Percentiles rank a stretch among this genome's conserved stretches.
Conservation (phyloP, 1,284 basidiomycete genomes). For the Sporisorium exsertum region DNA sequence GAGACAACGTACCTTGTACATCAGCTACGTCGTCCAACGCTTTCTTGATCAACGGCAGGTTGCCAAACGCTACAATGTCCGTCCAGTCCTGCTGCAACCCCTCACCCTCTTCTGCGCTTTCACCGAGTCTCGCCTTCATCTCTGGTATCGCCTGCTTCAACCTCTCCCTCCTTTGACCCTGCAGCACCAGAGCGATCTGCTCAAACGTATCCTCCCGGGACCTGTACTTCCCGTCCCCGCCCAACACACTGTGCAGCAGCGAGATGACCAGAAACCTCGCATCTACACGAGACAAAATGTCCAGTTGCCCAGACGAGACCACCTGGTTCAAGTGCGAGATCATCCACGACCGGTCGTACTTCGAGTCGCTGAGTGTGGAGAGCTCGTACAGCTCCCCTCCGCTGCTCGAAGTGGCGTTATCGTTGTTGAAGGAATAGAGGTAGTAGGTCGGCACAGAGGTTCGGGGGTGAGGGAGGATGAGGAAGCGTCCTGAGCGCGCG, state of each 20-base stretch:
- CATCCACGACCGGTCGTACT: constrained; percentile 44
- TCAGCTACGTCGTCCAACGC: constrained; percentile 31
- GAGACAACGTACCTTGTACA: constrained; percentile 32
- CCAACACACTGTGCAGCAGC: constrained; percentile 14
- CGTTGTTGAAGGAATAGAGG: constrained; percentile 4
- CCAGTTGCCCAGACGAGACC: constrained; percentile 28
- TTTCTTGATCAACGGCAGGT: constrained; percentile 3
- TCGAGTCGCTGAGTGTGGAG: constrained; percentile 22
- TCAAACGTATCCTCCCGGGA: constrained; percentile 42
- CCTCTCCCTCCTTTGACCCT: constrained; percentile 17
- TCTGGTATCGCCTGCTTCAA: not conserved
- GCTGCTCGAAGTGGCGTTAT: no score
- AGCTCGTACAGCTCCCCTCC: constrained; percentile 22
- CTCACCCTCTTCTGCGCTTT: constrained; percentile 2
- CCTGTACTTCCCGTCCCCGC: constrained; percentile 21
- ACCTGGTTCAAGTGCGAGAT: constrained; percentile 27
- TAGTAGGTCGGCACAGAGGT: constrained; percentile 36
- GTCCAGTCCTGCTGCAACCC: constrained; percentile 28
- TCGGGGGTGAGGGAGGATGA: constrained; percentile 47
- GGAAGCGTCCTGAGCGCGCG: constrained; percentile 18
- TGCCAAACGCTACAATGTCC: constrained; percentile 35
- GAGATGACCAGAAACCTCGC: constrained; percentile 29
- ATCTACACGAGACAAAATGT: constrained; percentile 29
- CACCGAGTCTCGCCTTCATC: constrained; percentile 7
- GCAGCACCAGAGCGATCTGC: constrained; percentile 19